Percentiles rank a stretch among this genome's conserved stretches.
phyloP scores from a whole-genome alignment of 2,329 filamentous ascomycete species.

The Magnaporthiopsis rhizophila region DNA sequence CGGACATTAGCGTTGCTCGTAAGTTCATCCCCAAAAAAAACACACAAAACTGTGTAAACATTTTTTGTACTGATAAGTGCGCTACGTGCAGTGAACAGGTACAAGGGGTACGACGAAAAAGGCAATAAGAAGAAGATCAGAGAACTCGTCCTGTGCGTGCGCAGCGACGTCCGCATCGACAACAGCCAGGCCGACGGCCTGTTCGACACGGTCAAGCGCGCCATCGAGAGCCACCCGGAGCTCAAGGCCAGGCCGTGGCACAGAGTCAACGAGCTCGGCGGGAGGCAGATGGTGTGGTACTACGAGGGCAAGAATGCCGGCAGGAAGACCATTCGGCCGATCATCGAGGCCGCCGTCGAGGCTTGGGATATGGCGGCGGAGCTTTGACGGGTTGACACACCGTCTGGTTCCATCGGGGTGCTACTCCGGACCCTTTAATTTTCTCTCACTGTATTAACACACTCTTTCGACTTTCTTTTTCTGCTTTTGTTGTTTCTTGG shows the following conservation, averaged over 20 bases:
- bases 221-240: conserved; percentile 29
- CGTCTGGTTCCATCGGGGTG: too few relatives aligned
- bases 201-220: conserved; percentile 29
- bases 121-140: conserved; percentile 34
- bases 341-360: conserved; percentile 34
- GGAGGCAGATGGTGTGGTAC: conserved; percentile 38
- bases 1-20: conserved; percentile 32
- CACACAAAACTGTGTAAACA: too few relatives aligned
- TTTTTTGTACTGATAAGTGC: too few relatives aligned
- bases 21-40: too few relatives aligned
- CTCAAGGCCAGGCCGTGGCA: conserved; percentile 35
- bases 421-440: too few relatives aligned
- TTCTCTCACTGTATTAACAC: too few relatives aligned
- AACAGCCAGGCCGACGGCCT: conserved; percentile 32
- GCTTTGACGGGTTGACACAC: too few relatives aligned
- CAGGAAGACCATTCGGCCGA: conserved; percentile 34
- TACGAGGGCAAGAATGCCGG: conserved; percentile 25
- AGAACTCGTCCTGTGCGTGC: conserved; percentile 35
- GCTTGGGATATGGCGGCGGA: too few relatives aligned
- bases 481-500: too few relatives aligned
- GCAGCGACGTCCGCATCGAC: conserved; percentile 35
- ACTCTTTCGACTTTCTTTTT: too few relatives aligned
- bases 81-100: conserved; percentile 28
- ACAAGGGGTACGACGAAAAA: conserved; percentile 28
- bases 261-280: conserved; percentile 29